These are phyloP conservation scores for Globisporangium nodosum DNA, from an alignment of 352 stramenopile genomes.

Conservation along the genomic window DNA sequence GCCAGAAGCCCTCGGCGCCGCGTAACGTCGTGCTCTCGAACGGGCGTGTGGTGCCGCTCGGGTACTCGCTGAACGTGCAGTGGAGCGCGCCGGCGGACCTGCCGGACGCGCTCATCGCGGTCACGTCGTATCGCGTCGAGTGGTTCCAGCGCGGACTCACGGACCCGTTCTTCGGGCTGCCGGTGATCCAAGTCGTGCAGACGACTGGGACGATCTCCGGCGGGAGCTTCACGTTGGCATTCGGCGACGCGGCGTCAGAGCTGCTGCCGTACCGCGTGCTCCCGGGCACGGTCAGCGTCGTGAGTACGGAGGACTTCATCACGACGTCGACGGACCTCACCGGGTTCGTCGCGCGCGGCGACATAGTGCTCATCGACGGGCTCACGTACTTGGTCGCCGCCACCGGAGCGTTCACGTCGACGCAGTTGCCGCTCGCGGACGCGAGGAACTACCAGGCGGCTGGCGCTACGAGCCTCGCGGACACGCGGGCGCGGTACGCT, in stretches of 20 bases:
- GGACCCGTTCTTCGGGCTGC: constrained; percentile 51
- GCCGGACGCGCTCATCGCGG: neutral
- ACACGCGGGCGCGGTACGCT: constrained; percentile 25
- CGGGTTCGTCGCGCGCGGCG: constrained; percentile 71
- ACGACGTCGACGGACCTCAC: constrained; percentile 88
- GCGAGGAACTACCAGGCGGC: constrained; percentile 19
- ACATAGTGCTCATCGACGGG: constrained; percentile 75
- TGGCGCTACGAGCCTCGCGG: constrained; percentile 22
- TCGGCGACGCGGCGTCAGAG: constrained; percentile 24
- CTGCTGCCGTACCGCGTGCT: constrained; percentile 25
- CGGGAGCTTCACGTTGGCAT: constrained; percentile 62
- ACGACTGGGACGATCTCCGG: constrained; percentile 41
- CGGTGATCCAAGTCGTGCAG: constrained; percentile 44
- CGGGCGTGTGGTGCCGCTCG: constrained; percentile 25
- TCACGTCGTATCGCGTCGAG: constrained; percentile 53
- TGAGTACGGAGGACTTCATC: constrained; percentile 50
- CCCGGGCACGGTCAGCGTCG: constrained; percentile 46
- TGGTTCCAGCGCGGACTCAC: constrained; percentile 60
- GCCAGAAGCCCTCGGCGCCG: constrained; percentile 39
- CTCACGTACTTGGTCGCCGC: constrained; percentile 72
- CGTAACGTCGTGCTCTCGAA: constrained; percentile 33
- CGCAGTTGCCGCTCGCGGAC: constrained; percentile 49
- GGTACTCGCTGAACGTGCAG: constrained; percentile 41
- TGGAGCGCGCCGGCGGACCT: constrained; percentile 38
- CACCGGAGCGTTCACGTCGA: constrained; percentile 65